phyloP scores from a whole-genome alignment of 345 rosid genomes.

The Citrus hindsii region DNA sequence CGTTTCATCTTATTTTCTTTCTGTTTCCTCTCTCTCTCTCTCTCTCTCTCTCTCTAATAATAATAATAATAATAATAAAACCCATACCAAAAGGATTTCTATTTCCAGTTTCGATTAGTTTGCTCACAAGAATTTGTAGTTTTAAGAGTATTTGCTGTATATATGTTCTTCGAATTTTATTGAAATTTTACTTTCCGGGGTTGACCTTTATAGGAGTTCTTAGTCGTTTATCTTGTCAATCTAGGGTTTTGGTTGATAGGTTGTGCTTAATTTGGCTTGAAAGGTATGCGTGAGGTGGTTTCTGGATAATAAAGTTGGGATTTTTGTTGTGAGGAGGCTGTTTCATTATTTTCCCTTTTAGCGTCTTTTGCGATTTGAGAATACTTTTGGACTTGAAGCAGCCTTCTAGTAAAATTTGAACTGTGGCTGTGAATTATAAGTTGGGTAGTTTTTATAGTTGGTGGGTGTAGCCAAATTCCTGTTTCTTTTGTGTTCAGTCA shows the following conservation, averaged over 20 bases:
- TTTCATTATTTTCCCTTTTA: conserved; percentile 11
- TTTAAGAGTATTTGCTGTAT: conserved; percentile 12
- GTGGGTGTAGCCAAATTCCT: conserved; percentile 2
- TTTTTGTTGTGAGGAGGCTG: conserved; percentile 31
- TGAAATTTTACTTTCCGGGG: conserved; percentile 27
- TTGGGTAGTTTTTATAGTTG: conserved; percentile 9
- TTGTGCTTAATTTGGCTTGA: conserved; percentile 33
- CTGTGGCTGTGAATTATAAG: conserved; percentile 14
- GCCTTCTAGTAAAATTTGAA: conserved; percentile 24
- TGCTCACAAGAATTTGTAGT: not conserved
- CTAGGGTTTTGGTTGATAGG: conserved; percentile 23
- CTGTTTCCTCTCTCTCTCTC: conserved; percentile 1
- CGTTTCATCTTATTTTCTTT: not conserved
- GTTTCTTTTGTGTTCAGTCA: conserved; percentile 7
- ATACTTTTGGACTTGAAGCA: conserved; percentile 21
- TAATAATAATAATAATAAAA: not conserved
- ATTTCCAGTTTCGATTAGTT: too few species aligned
- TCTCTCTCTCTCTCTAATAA: too few species aligned
- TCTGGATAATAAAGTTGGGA: conserved; percentile 26
- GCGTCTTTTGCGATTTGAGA: conserved; percentile 6
- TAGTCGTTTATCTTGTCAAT: conserved; percentile 16
- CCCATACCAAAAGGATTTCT: too few species aligned
- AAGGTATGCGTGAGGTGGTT: conserved; percentile 21
- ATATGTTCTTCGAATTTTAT: conserved; percentile 9
- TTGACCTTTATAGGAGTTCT: conserved; percentile 12